A percentile compares a stretch with the other conserved stretches of the same genome.
These are phyloP conservation scores for Bipolaris oryzae DNA, from an alignment of 2,329 filamentous ascomycete species.

Conservation along the genomic window DNA sequence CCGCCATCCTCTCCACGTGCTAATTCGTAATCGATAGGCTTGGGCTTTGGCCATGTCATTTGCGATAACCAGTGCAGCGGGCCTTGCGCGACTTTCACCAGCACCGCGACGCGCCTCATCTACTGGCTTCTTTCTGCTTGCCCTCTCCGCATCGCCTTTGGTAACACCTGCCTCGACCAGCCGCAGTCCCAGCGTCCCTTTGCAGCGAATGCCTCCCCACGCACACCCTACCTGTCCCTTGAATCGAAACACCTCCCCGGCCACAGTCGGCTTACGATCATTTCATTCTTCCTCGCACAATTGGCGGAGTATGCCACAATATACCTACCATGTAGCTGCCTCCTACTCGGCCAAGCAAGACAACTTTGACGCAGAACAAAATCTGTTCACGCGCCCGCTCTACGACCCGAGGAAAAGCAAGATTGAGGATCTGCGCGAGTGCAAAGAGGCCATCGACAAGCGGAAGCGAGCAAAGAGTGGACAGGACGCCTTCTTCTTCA, in stretches of 20 bases:
- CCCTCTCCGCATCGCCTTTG: slow-evolving; percentile 38
- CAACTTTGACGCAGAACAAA: slow-evolving; percentile 44
- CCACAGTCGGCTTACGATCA: slow-evolving; percentile 35
- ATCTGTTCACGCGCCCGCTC: slow-evolving; percentile 44
- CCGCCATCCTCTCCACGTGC: slow-evolving; percentile 15
- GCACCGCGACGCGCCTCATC: slow-evolving; percentile 33
- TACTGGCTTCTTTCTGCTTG: slow-evolving; percentile 39
- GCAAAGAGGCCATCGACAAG: slow-evolving; percentile 55
- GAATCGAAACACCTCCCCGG: slow-evolving; percentile 37
- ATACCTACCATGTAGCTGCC: slow-evolving; percentile 49
- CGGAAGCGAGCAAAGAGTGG: slow-evolving; percentile 75
- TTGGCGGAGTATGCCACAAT: slow-evolving; percentile 36
- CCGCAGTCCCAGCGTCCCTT: slow-evolving; percentile 23
- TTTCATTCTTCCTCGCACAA: slow-evolving; percentile 41
- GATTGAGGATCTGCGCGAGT: slow-evolving; percentile 33
- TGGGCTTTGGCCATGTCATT: slow-evolving; percentile 48
- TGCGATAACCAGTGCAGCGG: slow-evolving; percentile 39
- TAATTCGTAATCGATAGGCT: slow-evolving; percentile 34
- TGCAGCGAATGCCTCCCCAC: slow-evolving; percentile 22
- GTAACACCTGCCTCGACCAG: slow-evolving; percentile 31
- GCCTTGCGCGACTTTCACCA: slow-evolving; percentile 27
- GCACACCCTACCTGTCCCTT: slow-evolving; percentile 40
- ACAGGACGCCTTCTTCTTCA: slow-evolving; percentile 94
- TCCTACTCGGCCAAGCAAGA: slow-evolving; percentile 51
- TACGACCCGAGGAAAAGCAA: slow-evolving; percentile 36